Evolutionary conservation across 2,329 filamentous ascomycete species (phyloP).

Genomic region (Alternaria hordeiaustralica): DNA sequence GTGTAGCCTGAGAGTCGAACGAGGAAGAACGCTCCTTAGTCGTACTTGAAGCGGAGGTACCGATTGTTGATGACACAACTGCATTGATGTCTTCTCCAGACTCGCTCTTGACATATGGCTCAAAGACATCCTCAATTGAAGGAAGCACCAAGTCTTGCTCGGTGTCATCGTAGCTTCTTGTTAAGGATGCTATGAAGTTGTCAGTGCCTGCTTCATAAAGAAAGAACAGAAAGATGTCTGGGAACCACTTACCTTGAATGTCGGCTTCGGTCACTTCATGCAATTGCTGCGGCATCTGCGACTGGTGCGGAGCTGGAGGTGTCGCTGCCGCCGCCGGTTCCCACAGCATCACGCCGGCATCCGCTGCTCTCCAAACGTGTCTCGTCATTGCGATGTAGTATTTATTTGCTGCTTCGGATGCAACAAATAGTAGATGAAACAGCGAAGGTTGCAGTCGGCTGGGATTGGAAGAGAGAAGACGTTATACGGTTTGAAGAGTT

Average conservation of each 20-base stretch:
- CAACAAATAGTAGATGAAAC: too few species aligned
- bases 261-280: background rate
- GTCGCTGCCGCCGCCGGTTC: background rate
- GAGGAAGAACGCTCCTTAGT: background rate
- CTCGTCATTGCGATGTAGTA: background rate
- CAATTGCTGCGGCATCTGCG: background rate
- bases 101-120: background rate
- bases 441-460: background rate
- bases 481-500: background rate
- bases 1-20: background rate
- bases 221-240: background rate
- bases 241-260: background rate
- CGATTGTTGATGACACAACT: background rate
- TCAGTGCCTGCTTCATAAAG: background rate
- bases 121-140: background rate
- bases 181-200: background rate
- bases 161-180: background rate
- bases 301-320: background rate
- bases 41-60: background rate
- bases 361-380: background rate
- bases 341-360: slow-evolving; percentile 1
- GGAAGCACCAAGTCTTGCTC: background rate
- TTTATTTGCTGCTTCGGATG: background rate
- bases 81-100: background rate
- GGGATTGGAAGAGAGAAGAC: background rate